Evolutionary conservation across 208 protist genomes (phyloP), one percentile per base, ranked within the genome.

Genomic region (Naegleria fowleri): DNA sequence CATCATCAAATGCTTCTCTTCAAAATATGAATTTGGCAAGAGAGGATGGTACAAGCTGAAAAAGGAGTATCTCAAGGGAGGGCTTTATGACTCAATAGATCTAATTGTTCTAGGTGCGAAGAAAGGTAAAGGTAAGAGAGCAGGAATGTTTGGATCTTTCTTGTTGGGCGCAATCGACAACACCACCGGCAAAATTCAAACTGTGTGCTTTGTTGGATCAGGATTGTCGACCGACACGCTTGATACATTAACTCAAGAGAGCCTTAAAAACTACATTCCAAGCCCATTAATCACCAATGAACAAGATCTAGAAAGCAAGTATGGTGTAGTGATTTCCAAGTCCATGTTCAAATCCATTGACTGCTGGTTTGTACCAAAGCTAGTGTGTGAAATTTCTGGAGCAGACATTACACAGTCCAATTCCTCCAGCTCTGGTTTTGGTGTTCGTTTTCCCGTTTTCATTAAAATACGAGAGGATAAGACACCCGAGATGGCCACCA

Each of bases 11-110:
- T 98, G 97, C 38, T 95, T 99, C 25, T 91, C 16, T n/a, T 39
- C 75, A 38, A 94, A 97, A 84, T 99, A 99, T 94, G 97, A 98
- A 91, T 98, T 98, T 0, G 96, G 95, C 16, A 98, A 98, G 91
- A 96, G 99, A 33, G 94, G 96, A 67, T 99, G 99, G 99, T 95
- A 99, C 40, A 99, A 99, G 93, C 94, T 99, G 33, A 99, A 99
- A 94, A 99, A 99, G 94, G 99, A 99, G 94, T 99, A 99, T 94
- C 16, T 89, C 0, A 96, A 99, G 92, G 95, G 99, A 76, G 98
- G 97, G 76, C 94, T 99, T 86, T 98, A 96, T 0, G 99, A 99
- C 94, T 98, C 97, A 5, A 91, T 99, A 4, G 99, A 99, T 94
- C 94, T 99, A 3, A 98, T 99, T 0, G 98, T 98, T 11, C 99